These are phyloP conservation scores for Termitomyces sp. DNA, from an alignment of 768 basidiomycete genomes.

Conservation along the genomic window DNA sequence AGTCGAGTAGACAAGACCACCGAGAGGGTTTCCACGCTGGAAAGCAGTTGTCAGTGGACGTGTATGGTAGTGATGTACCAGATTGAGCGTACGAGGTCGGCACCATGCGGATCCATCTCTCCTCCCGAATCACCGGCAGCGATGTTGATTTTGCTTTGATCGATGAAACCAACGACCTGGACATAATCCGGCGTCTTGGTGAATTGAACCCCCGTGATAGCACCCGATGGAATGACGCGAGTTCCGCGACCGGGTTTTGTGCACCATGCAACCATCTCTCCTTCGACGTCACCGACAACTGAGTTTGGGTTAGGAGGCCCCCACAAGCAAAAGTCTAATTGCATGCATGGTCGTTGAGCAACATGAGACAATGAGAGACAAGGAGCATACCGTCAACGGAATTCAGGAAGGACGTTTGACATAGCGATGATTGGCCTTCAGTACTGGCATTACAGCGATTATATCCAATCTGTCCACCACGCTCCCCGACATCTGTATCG, in stretches of 20 bases:
- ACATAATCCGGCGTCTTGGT: slow-evolving; percentile 57
- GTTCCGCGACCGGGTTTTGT: slow-evolving; percentile 48
- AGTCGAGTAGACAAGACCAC: slow-evolving; percentile 12
- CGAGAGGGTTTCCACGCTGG: slow-evolving; percentile 19
- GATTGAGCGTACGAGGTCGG: slow-evolving; percentile 24
- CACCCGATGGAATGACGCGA: slow-evolving; percentile 38
- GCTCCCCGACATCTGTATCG: slow-evolving; percentile 32
- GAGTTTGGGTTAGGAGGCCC: slow-evolving; percentile 44
- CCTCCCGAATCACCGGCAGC: slow-evolving; percentile 41
- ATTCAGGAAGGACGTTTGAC: slow-evolving; percentile 53
- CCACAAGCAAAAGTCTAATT: slow-evolving; percentile 45
- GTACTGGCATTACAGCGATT: slow-evolving; percentile 58
- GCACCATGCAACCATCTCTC: slow-evolving; percentile 71
- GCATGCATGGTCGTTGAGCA: not conserved
- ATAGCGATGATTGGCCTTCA: slow-evolving; percentile 45
- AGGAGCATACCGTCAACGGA: slow-evolving; percentile 37
- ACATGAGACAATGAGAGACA: not conserved
- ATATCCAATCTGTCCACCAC: slow-evolving; percentile 57
- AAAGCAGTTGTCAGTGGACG: not conserved
- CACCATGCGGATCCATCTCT: slow-evolving; percentile 54
- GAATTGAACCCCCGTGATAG: slow-evolving; percentile 24
- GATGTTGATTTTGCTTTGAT: slow-evolving; percentile 56
- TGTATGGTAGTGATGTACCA: not conserved
- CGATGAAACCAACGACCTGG: slow-evolving; percentile 53
- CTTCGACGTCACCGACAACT: slow-evolving; percentile 63